Evolutionary conservation across 2,329 filamentous ascomycete species (phyloP), one percentile per base, ranked within the genome.

Genomic region (Monascus ruber): DNA sequence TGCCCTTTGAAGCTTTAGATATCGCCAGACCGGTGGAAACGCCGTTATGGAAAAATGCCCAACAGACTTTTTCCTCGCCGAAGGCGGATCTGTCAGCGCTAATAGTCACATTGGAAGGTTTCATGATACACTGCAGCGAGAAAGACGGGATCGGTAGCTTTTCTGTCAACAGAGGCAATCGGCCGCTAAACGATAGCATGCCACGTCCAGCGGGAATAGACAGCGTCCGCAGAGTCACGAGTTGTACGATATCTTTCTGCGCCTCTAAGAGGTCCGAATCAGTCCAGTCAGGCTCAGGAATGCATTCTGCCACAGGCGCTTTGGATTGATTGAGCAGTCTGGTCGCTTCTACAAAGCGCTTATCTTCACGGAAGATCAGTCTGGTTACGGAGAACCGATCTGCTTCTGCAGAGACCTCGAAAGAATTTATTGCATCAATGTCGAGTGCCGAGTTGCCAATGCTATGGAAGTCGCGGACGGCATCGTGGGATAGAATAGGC

Each of bases 1-100:
- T 96, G 4, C 89, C 89, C 54, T 86, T 86, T 3, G 88, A 89
- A 40, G 85, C 76, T 8, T 81, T 82, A 5, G 91, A 94, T 37
- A 98, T 94, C 41, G 87, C 85, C 25, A 98, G 67, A 3, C 91
- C 91, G 24, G 85, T 85, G n/a, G 89, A 83, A 26, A 93, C 89
- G 5, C 91, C 91, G 42, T 93, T 86, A 58, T 98, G 91, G 63
- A 98, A 98, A 63, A 95, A 98, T 0, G 89, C 88, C 91, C 91
- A 98, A 55, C 86, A 89, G 32, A 94, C 86, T 61, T 94, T 96
- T 52, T 98, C 91, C 63, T 98, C 91, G 0, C 85, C 89, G 53
- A 94, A 94, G 2, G 82, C 71, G 5, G 74, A 72, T 52, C 89
- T 86, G 55, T 98, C 91, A 5, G 91, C 87, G n/a, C 85, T 88